phyloP scores from a whole-genome alignment of 345 rosid genomes.

The Fremontodendron californicum region DNA sequence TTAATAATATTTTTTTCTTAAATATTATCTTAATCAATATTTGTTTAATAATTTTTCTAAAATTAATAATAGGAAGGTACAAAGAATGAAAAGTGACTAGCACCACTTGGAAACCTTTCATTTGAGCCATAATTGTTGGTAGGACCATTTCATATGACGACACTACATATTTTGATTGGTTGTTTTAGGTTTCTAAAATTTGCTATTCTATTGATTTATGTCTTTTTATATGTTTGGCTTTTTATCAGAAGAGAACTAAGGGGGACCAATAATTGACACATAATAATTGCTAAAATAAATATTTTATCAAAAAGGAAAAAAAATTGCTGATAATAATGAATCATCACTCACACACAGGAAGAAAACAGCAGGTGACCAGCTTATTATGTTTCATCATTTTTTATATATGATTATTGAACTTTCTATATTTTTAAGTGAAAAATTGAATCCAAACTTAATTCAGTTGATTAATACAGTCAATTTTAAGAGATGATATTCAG shows the following conservation, averaged over 20 bases:
- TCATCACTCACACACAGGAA: neutral
- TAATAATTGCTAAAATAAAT: neutral
- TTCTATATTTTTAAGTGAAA: neutral
- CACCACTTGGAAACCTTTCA: neutral
- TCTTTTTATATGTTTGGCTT: neutral
- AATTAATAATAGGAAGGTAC: neutral
- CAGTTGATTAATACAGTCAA: too few species aligned
- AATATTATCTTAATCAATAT: neutral
- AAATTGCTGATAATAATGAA: neutral
- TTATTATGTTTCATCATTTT: neutral
- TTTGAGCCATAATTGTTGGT: neutral
- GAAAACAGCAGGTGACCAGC: neutral
- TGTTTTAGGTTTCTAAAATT: slow-evolving; percentile 6
- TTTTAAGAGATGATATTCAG: too few species aligned
- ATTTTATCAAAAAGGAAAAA: neutral
- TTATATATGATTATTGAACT: neutral
- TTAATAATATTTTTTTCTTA: neutral
- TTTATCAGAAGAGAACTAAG: slow-evolving; percentile 1
- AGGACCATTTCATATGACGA: slow-evolving; percentile 14
- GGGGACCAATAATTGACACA: slow-evolving; percentile 16
- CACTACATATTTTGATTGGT: slow-evolving; percentile 10
- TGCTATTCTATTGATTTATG: neutral
- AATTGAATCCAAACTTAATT: neutral
- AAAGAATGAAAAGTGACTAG: slow-evolving; percentile 9
- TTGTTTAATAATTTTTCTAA: too few species aligned